These are phyloP conservation scores for Psidium friedrichsthalianum DNA, from an alignment of 345 rosid genomes.

Conservation along the genomic window DNA sequence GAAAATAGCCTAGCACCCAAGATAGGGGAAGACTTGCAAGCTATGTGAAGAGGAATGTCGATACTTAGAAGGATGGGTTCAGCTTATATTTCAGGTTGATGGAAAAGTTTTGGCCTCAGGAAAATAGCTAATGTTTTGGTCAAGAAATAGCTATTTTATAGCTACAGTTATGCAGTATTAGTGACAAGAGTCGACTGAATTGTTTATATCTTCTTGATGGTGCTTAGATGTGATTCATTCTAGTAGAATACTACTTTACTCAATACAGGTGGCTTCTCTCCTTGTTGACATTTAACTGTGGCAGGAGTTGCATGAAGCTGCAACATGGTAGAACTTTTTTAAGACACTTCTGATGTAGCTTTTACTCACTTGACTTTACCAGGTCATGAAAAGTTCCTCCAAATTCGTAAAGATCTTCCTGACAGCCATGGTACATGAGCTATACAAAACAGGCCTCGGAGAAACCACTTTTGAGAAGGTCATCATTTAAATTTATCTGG, in stretches of 20 bases:
- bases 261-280: background rate
- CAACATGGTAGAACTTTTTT: background rate
- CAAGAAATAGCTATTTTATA: background rate
- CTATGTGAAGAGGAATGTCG: background rate
- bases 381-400: constrained; percentile 71
- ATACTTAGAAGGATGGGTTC: background rate
- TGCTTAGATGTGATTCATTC: background rate
- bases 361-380: constrained; percentile 3
- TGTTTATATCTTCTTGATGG: background rate
- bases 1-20: background rate
- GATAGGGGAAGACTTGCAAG: background rate
- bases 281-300: background rate
- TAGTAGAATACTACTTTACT: background rate
- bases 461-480: constrained; percentile 91
- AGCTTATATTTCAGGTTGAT: background rate
- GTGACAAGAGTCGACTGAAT: background rate
- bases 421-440: constrained; percentile 91
- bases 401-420: constrained; percentile 72
- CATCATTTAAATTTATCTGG: background rate
- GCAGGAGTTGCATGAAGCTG: background rate
- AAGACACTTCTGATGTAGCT: background rate
- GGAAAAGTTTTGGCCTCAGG: background rate
- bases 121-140: background rate
- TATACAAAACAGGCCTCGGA: constrained; percentile 87
- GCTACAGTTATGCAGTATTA: too few relatives aligned